A percentile compares a stretch with the other conserved stretches of the same genome.
phyloP scores from a whole-genome alignment of 2,329 filamentous ascomycete genomes.

The Chalaropsis ovoidea region DNA sequence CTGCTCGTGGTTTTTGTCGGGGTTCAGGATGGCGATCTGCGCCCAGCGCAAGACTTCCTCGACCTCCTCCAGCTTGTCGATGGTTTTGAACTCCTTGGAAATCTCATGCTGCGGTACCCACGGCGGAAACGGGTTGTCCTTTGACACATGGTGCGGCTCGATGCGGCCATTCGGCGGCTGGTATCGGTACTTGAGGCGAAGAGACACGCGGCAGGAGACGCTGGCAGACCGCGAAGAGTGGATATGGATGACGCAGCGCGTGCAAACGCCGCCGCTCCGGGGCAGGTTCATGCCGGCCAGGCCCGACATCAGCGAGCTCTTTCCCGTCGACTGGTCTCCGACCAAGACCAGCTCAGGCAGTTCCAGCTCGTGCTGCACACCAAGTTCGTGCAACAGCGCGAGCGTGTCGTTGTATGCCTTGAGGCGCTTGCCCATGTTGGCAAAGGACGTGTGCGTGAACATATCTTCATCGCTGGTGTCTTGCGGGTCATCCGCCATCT shows the following conservation, averaged over 20 bases:
- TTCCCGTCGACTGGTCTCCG: conserved; percentile 77
- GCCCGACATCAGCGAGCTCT: conserved; percentile 58
- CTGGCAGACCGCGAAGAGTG: conserved; percentile 49
- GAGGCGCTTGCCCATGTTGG: conserved; percentile 51
- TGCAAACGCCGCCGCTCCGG: conserved; percentile 62
- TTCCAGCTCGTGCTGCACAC: conserved; percentile 59
- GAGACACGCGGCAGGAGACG: conserved; percentile 59
- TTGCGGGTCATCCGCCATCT: conserved; percentile 2
- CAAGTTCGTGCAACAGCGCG: conserved; percentile 58
- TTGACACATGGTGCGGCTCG: conserved; percentile 40
- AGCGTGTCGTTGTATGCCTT: conserved; percentile 57
- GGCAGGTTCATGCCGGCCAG: conserved; percentile 63
- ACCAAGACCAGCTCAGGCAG: conserved; percentile 74
- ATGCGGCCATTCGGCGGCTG: conserved; percentile 37
- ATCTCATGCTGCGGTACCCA: conserved; percentile 47
- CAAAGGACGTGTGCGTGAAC: conserved; percentile 38
- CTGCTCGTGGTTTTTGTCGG: conserved; percentile 41
- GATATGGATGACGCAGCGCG: conserved; percentile 71
- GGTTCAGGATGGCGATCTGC: conserved; percentile 67
- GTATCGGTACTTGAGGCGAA: conserved; percentile 57
- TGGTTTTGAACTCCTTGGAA: conserved; percentile 51
- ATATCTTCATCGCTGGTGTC: conserved; percentile 31
- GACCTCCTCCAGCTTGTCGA: conserved; percentile 52
- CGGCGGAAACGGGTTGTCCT: conserved; percentile 49
- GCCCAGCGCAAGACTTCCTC: conserved; percentile 61